A percentile compares a stretch with the other conserved stretches of the same genome.
Conservation (phyloP, 345 rosid genomes). For the Kandelia obovata region DNA sequence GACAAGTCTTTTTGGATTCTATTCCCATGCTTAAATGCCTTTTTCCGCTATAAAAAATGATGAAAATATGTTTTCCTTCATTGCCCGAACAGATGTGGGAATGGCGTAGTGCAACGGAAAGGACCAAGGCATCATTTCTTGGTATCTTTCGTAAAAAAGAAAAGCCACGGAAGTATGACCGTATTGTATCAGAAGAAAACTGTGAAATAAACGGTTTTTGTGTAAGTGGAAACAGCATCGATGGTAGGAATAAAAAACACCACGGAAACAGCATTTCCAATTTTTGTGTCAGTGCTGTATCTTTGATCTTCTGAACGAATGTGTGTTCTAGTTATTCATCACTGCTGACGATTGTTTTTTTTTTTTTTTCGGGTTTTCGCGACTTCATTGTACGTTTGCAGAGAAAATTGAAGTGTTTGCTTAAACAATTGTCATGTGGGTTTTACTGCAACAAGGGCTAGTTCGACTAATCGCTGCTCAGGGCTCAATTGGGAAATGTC, state of each 20-base stretch:
- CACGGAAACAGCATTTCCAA: constrained; percentile 5
- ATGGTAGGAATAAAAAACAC: constrained; percentile 4
- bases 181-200: constrained; percentile 16
- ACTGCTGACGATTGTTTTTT: too few relatives aligned
- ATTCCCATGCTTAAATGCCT: too few relatives aligned
- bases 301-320: not conserved
- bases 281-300: constrained; percentile 14
- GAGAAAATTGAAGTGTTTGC: constrained; percentile 36
- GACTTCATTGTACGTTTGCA: constrained; percentile 12
- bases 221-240: not conserved
- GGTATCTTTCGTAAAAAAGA: constrained; percentile 14
- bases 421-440: constrained; percentile 25
- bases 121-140: constrained; percentile 13
- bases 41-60: too few relatives aligned
- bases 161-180: constrained; percentile 23
- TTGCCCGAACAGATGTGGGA: constrained; percentile 21
- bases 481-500: not conserved
- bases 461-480: too few relatives aligned
- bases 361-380: not conserved
- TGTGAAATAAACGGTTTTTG: not conserved
- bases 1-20: too few relatives aligned
- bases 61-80: not conserved
- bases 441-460: constrained; percentile 18
- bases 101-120: constrained; percentile 15
- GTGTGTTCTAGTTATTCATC: not conserved